Evolutionary conservation across 495 filamentous ascomycete genomes (phyloP).

Genomic region (Bombardia bombarda): DNA sequence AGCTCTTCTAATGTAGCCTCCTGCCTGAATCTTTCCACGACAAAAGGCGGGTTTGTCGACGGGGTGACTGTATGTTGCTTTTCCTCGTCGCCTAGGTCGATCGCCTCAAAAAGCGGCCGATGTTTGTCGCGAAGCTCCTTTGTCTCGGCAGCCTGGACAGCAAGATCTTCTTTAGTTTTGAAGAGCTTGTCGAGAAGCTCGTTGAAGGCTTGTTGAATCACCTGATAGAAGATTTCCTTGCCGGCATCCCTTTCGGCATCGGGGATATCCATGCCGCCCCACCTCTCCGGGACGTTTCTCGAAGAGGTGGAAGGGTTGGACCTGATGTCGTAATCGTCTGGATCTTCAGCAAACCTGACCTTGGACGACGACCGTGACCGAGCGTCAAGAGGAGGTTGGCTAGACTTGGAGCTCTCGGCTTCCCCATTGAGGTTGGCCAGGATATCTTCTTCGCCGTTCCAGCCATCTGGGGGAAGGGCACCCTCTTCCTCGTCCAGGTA

Average conservation of each 20-base stretch:
- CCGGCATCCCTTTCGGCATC: slow-evolving; percentile 75
- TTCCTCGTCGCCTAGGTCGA: slow-evolving; percentile 38
- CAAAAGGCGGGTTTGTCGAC: slow-evolving; percentile 1
- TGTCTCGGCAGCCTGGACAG: slow-evolving; percentile 59
- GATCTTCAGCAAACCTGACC: slow-evolving; percentile 74
- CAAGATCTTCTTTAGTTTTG: slow-evolving; percentile 65
- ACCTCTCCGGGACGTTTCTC: slow-evolving; percentile 70
- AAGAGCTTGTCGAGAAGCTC: slow-evolving; percentile 85
- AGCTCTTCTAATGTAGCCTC: slow-evolving; percentile 42
- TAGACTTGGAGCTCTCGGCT: slow-evolving; percentile 32
- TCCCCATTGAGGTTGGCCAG: slow-evolving; percentile 30
- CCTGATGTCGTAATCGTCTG: slow-evolving; percentile 60
- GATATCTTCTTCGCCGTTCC: slow-evolving; percentile 44
- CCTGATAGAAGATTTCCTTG: slow-evolving; percentile 83
- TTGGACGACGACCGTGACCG: slow-evolving; percentile 80
- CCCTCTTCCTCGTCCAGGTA: slow-evolving; percentile 80
- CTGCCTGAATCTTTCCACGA: neutral
- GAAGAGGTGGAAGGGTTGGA: slow-evolving; percentile 78
- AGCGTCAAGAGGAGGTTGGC: slow-evolving; percentile 40
- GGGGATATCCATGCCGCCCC: slow-evolving; percentile 76
- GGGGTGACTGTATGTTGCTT: slow-evolving; percentile 11
- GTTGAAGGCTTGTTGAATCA: slow-evolving; percentile 84
- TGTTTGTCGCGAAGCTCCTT: slow-evolving; percentile 52
- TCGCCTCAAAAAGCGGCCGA: slow-evolving; percentile 35
- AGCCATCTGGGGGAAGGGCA: slow-evolving; percentile 52